Base-by-base conservation (phyloP, 768 basidiomycete genomes). In the Neoboletus magnificus region DNA sequence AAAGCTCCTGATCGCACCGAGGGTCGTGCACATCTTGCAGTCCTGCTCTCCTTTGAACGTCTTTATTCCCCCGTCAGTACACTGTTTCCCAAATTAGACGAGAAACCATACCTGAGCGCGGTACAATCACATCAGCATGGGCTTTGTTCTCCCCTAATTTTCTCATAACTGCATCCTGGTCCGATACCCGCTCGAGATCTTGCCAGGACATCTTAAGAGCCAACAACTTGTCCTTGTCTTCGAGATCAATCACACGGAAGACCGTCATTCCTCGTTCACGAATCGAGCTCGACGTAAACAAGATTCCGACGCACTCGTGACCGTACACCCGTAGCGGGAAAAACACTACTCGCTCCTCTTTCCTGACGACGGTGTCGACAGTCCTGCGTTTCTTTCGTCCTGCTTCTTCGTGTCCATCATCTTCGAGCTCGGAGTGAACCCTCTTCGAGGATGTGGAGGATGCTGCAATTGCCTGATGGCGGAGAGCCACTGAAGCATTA, bases 241-340 rank as follows among this genome's bases (percentile, higher is more conserved):
- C 1, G 10, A 36, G 12, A 37, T 56, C 33, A 0, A 33, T 8
- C 0, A 61, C 54, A 12, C 27, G 45, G 25, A 55, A 64, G 0
- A 58, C 52, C 1, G 42, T 50, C 12, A 62, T 59, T 9, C 52
- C 54, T 1, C 61, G 30, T 16, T 59, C 63, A 30, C 62, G 52
- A 35, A 61, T 58, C 16, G 59, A 64, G 11, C 50, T 13, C 0
- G 52, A 15, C 12, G 52, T 58, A 10, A 57, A 62, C 32, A 63
- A 23, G 10, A 60, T 44, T 0, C 57, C 55, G 2, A 49, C 5
- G 41, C 53, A 56, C 4, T 27, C 2, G 32, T 52, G 9, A 0
- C 53, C 53, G 13, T 61, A 54, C 35, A 55, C 59, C 10, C n/a
- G 3, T 12, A 48, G 7, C 0, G 61, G 59, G 10, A 36, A 25